Evolutionary conservation across 2,329 filamentous ascomycete genomes (phyloP).

Genomic region (Bipolaris victoriae): DNA sequence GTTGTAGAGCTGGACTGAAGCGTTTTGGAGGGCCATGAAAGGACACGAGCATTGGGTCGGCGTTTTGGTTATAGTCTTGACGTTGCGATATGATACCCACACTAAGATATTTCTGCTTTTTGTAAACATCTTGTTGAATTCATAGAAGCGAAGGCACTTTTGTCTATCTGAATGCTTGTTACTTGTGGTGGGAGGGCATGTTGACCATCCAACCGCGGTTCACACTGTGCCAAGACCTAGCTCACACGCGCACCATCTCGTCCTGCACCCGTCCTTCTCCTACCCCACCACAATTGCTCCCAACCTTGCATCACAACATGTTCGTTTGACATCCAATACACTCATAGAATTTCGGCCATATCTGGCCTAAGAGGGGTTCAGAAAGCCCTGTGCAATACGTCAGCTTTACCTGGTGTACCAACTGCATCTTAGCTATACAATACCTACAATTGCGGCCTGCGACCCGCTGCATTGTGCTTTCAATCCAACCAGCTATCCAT

Average conservation of each 20-base stretch:
- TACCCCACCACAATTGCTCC: neutral
- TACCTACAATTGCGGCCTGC: neutral
- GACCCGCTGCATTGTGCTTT: neutral
- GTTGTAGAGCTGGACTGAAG: constrained; percentile 38
- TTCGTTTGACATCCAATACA: neutral
- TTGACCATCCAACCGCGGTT: constrained; percentile 1
- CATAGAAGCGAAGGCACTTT: neutral
- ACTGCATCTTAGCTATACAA: neutral
- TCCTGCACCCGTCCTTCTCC: neutral
- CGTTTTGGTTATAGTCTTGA: neutral
- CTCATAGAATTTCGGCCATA: neutral
- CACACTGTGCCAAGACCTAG: constrained; percentile 5
- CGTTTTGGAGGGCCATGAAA: neutral
- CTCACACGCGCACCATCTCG: constrained; percentile 2
- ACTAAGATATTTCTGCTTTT: neutral
- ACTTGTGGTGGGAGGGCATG: neutral
- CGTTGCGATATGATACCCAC: constrained; percentile 16
- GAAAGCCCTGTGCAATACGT: neutral
- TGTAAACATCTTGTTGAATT: neutral
- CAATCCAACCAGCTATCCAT: neutral
- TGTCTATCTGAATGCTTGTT: neutral
- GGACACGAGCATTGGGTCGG: neutral
- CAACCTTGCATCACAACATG: constrained; percentile 3
- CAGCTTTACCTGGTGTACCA: neutral
- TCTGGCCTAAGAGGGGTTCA: neutral